Conservation (phyloP, 176 grass and related monocot genomes). For the Triticum aestivum region IWGSC_CS_RefSeq_v2.1 NC_057808.1:401908425-401908924, state of each 20-base stretch:
- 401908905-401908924: neutral
- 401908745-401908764: slow-evolving; percentile 89
- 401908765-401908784: slow-evolving; percentile 99
- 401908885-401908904: neutral
- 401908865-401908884: neutral
- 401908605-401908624: neutral
- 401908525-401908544: neutral
- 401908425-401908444: neutral
- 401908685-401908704: slow-evolving; percentile 92
- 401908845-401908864: neutral
- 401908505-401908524: neutral
- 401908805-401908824: neutral
- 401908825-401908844: neutral
- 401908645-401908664: neutral
- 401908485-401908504: neutral
- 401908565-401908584: neutral
- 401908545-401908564: neutral
- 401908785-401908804: slow-evolving; percentile 48
- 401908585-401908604: slow-evolving; percentile 12
- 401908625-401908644: slow-evolving; percentile 7
- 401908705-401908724: slow-evolving; percentile 88
- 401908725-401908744: slow-evolving; percentile 89
- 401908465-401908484: neutral
- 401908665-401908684: slow-evolving; percentile 43
- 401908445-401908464: neutral